Evolutionary conservation across 768 basidiomycete species (phyloP).

Genomic region (Collybiopsis confluens): DNA sequence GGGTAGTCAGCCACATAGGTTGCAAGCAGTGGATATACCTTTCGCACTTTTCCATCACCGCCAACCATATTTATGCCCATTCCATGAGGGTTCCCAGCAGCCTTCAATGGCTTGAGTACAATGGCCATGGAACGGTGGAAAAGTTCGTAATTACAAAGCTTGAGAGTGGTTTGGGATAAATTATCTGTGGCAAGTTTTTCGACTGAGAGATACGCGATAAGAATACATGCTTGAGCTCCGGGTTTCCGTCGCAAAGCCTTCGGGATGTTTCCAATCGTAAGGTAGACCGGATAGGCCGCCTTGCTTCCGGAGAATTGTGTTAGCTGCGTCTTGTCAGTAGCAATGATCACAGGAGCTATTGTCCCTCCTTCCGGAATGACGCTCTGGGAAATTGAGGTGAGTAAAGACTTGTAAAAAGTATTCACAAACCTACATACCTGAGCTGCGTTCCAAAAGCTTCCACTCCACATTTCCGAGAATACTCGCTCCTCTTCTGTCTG

Average conservation of each 20-base stretch:
- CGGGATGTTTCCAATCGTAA: slow-evolving; percentile 27
- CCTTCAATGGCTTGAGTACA: not conserved
- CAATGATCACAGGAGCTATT: slow-evolving; percentile 25
- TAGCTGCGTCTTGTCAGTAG: slow-evolving; percentile 30
- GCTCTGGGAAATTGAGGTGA: not conserved
- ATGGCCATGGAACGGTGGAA: not conserved
- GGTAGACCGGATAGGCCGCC: slow-evolving; percentile 28
- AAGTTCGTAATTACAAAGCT: not conserved
- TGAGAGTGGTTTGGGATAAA: too few species aligned
- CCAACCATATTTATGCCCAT: slow-evolving; percentile 5
- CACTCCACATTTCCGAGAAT: not conserved
- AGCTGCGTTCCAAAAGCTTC: not conserved
- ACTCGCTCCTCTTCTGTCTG: not conserved
- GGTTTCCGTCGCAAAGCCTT: slow-evolving; percentile 18
- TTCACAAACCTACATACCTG: too few species aligned
- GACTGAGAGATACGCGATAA: not conserved
- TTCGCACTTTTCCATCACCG: slow-evolving; percentile 4
- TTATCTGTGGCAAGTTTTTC: not conserved
- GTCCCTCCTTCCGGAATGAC: slow-evolving; percentile 8
- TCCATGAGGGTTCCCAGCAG: not conserved
- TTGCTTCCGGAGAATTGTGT: slow-evolving; percentile 24
- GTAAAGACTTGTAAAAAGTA: not conserved
- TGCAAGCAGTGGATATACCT: too few species aligned
- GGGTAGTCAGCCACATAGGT: too few species aligned
- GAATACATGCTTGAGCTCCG: not conserved